Evolutionary conservation across 2,329 filamentous ascomycete species (phyloP).

Genomic region (Aspergillus sp.): DNA sequence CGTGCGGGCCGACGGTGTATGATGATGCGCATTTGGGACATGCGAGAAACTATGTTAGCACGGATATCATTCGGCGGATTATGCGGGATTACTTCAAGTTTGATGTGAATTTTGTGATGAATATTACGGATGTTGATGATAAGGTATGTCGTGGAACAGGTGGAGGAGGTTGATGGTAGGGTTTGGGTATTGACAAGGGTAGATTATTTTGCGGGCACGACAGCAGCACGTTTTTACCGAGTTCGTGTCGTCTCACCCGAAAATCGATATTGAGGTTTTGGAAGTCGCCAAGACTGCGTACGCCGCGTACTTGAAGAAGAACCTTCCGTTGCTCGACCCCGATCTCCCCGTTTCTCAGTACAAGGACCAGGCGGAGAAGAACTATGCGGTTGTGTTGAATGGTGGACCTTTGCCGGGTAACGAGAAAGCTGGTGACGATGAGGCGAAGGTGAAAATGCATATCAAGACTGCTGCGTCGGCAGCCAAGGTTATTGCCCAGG

Average conservation of each 20-base stretch:
- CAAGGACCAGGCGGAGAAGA: constrained; percentile 41
- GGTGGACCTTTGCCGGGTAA: constrained; percentile 51
- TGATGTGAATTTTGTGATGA: constrained; percentile 82
- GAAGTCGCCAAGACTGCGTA: constrained; percentile 48
- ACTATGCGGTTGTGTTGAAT: constrained; percentile 49
- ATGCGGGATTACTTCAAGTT: constrained; percentile 77
- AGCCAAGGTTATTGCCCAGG: constrained; percentile 43
- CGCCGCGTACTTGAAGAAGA: constrained; percentile 58
- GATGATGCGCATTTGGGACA: constrained; percentile 77
- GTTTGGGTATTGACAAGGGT: constrained; percentile 7
- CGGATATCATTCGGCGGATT: constrained; percentile 79
- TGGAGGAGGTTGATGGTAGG: neutral
- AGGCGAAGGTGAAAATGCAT: constrained; percentile 88
- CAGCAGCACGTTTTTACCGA: constrained; percentile 71
- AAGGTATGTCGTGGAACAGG: constrained; percentile 43
- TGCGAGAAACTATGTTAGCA: constrained; percentile 83
- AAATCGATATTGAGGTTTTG: constrained; percentile 40
- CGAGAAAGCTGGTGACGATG: constrained; percentile 60
- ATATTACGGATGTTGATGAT: constrained; percentile 80
- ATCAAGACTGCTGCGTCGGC: constrained; percentile 56
- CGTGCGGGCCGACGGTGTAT: constrained; percentile 81
- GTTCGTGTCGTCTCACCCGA: constrained; percentile 51
- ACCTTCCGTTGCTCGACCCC: constrained; percentile 49
- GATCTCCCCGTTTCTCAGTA: constrained; percentile 43
- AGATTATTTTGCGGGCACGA: constrained; percentile 61